phyloP scores from a whole-genome alignment of 371 early-diverging fungal genomes.

The Actinomortierella wolfii region DNA sequence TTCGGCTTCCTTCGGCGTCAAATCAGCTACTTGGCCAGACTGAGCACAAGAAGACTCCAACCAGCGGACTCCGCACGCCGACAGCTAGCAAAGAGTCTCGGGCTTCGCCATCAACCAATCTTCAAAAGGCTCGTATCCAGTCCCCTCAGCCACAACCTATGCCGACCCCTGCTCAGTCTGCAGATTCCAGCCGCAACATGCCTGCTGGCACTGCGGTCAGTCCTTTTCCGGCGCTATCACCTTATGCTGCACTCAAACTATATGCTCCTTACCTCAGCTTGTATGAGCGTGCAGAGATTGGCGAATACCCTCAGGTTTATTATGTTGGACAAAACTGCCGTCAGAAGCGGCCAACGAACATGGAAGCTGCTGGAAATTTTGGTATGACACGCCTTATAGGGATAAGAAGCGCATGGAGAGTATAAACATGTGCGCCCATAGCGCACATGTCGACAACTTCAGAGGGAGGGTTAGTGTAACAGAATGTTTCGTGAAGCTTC shows the following conservation, averaged over 20 bases:
- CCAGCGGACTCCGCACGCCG: constrained; percentile 40
- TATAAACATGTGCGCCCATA: too few relatives aligned
- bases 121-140: constrained; percentile 9
- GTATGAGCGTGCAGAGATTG: constrained; percentile 85
- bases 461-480: too few relatives aligned
- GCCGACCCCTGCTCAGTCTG: constrained; percentile 27
- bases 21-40: constrained; percentile 9
- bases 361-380: constrained; percentile 58
- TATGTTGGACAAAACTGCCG: constrained; percentile 80
- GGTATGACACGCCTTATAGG: constrained; percentile 40
- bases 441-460: too few relatives aligned
- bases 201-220: constrained; percentile 3
- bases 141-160: constrained; percentile 23
- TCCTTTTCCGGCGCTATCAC: constrained; percentile 30
- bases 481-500: too few relatives aligned
- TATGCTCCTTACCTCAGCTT: constrained; percentile 71
- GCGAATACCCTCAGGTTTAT: constrained; percentile 79
- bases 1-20: background rate
- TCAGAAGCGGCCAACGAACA: constrained; percentile 55
- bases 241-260: constrained; percentile 57
- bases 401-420: too few relatives aligned
- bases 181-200: background rate
- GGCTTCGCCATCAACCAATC: constrained; percentile 22
- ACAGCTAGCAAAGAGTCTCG: constrained; percentile 33
- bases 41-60: constrained; percentile 28